phyloP scores from a whole-genome alignment of 192 early-diverging fungal genomes.

The Geranomyces michiganensis region DNA sequence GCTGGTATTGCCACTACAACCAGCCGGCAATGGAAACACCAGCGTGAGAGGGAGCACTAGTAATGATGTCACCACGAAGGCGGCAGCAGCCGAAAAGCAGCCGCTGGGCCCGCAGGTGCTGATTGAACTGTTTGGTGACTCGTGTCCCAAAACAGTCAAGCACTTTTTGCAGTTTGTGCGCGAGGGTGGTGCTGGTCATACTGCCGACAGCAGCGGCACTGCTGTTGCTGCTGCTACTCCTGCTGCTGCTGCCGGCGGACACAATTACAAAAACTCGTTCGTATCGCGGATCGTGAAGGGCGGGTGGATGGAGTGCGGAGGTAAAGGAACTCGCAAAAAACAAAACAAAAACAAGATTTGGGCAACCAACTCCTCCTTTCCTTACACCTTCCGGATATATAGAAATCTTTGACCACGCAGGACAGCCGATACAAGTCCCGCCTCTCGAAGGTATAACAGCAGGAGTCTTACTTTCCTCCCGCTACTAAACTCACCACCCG shows the following conservation, averaged over 20 bases:
- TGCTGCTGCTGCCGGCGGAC: no score
- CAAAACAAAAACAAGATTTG: no score
- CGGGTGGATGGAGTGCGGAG: constrained; percentile 54
- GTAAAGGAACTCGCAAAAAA: constrained; percentile 5
- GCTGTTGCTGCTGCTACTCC: no score
- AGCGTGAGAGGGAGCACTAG: no score
- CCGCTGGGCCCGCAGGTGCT: constrained; percentile 12
- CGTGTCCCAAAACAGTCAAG: constrained; percentile 35
- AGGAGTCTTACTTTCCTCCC: background rate
- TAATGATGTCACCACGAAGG: no score
- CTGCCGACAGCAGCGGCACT: no score
- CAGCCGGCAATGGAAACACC: no score
- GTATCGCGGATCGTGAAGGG: constrained; percentile 42
- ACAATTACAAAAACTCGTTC: constrained; percentile 15
- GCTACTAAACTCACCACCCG: no score
- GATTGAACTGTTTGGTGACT: constrained; percentile 40
- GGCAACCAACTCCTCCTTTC: background rate
- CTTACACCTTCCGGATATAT: no score
- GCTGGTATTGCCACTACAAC: no score
- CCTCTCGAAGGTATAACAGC: constrained; percentile 11
- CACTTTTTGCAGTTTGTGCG: constrained; percentile 43
- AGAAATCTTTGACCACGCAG: constrained; percentile 5
- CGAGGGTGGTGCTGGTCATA: background rate
- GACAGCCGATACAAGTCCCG: constrained; percentile 1
- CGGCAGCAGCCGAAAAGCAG: background rate